phyloP scores from a whole-genome alignment of 2,329 filamentous ascomycete species.

The Colletotrichum sp. region DNA sequence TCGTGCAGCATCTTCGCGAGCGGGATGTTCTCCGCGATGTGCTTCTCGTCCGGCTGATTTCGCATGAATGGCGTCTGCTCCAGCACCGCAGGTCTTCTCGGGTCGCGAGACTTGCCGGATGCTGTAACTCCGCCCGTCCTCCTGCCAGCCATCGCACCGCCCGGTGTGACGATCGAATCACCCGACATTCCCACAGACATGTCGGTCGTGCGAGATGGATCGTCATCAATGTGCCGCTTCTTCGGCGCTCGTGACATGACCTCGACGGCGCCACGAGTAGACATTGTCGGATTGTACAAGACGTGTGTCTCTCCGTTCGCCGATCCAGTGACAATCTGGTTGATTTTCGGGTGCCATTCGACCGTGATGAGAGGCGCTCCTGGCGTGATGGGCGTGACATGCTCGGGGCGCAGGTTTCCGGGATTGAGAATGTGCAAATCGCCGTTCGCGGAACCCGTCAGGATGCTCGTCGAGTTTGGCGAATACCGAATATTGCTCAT shows the following conservation, averaged over 20 bases:
- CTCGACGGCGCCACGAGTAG: conserved; percentile 79
- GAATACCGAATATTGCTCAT: conserved; percentile 91
- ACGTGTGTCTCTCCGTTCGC: conserved; percentile 90
- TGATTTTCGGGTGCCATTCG: conserved; percentile 91
- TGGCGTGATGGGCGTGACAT: conserved; percentile 87
- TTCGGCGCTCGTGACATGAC: conserved; percentile 95
- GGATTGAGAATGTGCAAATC: conserved; percentile 93
- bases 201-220: conserved; percentile 85
- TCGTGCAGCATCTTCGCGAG: conserved; percentile 94
- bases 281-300: conserved; percentile 88
- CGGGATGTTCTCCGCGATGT: conserved; percentile 87
- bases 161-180: conserved; percentile 78
- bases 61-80: conserved; percentile 89
- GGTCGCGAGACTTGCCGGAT: conserved; percentile 78
- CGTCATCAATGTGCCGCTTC: conserved; percentile 93
- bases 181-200: conserved; percentile 81
- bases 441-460: conserved; percentile 87
- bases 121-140: conserved; percentile 74
- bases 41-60: conserved; percentile 85
- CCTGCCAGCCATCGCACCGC: conserved; percentile 58
- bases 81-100: conserved; percentile 83
- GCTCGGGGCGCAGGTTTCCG: conserved; percentile 84
- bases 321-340: conserved; percentile 94
- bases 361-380: conserved; percentile 83
- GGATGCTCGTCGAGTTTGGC: conserved; percentile 80